Base-by-base conservation (phyloP, 2,329 filamentous ascomycete genomes). In the Ilyonectria robusta region DNA sequence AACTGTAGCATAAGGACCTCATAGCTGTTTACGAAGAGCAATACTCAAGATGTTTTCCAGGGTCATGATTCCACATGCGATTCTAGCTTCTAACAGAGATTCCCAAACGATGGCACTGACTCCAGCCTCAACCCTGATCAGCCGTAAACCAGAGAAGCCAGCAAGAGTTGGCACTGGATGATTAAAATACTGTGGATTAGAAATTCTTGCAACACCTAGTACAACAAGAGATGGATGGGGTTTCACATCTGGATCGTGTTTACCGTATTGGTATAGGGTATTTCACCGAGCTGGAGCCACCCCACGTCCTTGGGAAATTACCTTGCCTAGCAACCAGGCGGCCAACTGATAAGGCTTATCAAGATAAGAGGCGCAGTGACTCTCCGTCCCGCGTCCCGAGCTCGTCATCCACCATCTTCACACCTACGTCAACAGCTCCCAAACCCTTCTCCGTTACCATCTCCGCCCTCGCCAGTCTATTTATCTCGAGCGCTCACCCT, bases 351-450 rank as follows among this genome's bases (percentile, higher is more conserved):
- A 66, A 66, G 35, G 35, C 53, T 44, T 44, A 56, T 44, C 53
- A 21, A 21, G 58, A 65, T 55, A 62, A 58, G 47, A 50, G 61
- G 29, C 71, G 71, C 44, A 60, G 68, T 75, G 71, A 75, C 71
- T 67, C 54, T 59, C 59, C 50, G 57, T 65, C 21, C 33, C 68
- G 42, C 48, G 50, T 37, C 31, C 50, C 29, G 50, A 33, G 50
- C 65, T 65, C 62, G 63, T 71, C 69, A 65, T 72, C 62, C 47
- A 31, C 55, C 70, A 47, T 65, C 55, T 58, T 67, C 40, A n/a
- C 40, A n/a, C 8, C 40, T 42, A 42, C 40, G 17, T 42, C 51
- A 58, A 59, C 53, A 70, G 62, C 67, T 67, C 29, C 51, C 35
- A 44, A 56, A 44, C 46, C 53, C 55, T 37, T 35, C 21, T 29